Evolutionary conservation across 2,329 filamentous ascomycete species (phyloP), one percentile per base, ranked within the genome.

Genomic region (Macrophomina tecta): DNA sequence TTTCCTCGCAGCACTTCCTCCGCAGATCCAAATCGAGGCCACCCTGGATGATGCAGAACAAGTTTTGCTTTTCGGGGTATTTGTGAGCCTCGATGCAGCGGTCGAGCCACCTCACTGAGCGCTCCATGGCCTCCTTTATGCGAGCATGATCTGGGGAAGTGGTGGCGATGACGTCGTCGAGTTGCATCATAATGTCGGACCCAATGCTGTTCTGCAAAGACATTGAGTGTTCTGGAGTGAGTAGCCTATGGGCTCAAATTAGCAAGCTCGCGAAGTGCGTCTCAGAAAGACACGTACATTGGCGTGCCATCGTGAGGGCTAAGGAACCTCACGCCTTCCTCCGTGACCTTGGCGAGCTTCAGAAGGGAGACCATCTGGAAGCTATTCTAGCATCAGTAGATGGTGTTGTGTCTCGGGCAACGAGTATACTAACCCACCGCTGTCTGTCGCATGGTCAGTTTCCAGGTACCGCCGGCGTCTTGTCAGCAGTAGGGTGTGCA

Each of bases 341-440:
- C 96, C 0, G 95, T 98, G 68, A 99, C 90, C 69, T 91, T 94
- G 63, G 95, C 95, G 63, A 99, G 88, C 77, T 97, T 92, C 62
- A 99, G 87, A 40, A 99, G 85, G 69, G 93, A 97, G 65, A 99
- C 96, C 95, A 99, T 99, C 79, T 99, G 95, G 79, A 99, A 99
- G 68, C 94, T 97, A 77, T 67, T 63, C 42, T 55, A 46, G 45
- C 51, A 71, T 79, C 75, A 79, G 76, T 71, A 68, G 65, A 52
- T 49, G 67, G 48, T 36, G 64, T 48, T 66, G 70, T 36, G 49
- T 69, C 63, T 49, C 68, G 6, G n/a, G 32, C 18, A 36, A 38
- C 14, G 34, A 18, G 72, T 60, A 53, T 70, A 81, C 80, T 68
- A 70, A 81, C 80, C 79, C 79, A 77, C 80, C 79, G 73, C 79